Evolutionary conservation across 371 early-diverging fungal species (phyloP), one percentile per base, ranked within the genome.

Genomic region (Mortierella sp.): DNA sequence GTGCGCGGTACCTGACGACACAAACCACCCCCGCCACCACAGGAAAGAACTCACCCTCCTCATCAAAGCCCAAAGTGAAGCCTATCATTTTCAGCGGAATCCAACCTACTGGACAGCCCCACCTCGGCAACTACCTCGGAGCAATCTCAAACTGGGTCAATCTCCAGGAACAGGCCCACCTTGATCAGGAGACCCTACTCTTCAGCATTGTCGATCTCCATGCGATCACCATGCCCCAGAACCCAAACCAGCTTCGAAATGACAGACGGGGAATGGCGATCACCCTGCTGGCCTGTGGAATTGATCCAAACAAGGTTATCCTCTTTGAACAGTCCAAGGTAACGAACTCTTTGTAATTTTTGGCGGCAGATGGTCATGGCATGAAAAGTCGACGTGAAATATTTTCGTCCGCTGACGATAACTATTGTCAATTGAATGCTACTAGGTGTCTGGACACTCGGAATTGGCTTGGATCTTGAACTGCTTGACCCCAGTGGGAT

Each of bases 111-210:
- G 98, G 98, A 22, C 91, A 92, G 24, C 97, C 96, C 34, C 98
- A 97, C 79, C 86, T 98, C 39, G 99, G 99, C 69, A 98, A 98
- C 86, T 98, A 97, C 80, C 90, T 97, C 34, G 99, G 99, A 10
- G 96, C 97, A 4, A 85, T 98, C 37, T 86, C 86, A 4, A 95
- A 95, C 87, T 98, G 98, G 98, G 93, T 93, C 2, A 68, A 81
- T 0, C 87, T 98, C 50, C 97, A 97, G 79, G 80, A 90, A 43
- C 78, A 89, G 19, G 87, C 87, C 31, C 74, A 77, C n/a, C 61
- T 55, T 10, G 85, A 85, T 26, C 77, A 83, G 14, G 80, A 76
- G 19, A 66, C 67, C 39, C 55, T 90, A 10, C 89, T 93, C 43
- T 96, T 94, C 85, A 91, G 90, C 52, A 91, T 97, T 69, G 98